Conservation (phyloP, 768 basidiomycete genomes). For the Collybiopsis luxurians region DNA sequence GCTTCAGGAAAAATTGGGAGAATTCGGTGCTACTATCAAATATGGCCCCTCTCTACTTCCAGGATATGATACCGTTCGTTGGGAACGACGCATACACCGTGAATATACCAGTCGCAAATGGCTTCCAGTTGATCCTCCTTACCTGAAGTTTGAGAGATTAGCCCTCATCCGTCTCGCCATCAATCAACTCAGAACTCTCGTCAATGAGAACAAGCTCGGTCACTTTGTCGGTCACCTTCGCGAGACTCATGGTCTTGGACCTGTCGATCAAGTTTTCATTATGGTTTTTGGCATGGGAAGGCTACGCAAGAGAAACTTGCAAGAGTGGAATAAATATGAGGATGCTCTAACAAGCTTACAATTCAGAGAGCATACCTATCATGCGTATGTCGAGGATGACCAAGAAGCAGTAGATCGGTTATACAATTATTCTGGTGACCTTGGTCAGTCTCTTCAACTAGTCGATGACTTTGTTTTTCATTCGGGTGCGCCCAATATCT, state of each 20-base stretch:
- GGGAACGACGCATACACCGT: not conserved
- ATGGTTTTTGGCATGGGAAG: not conserved
- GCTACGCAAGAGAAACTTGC: not conserved
- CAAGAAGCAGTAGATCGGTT: not conserved
- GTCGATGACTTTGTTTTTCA: not conserved
- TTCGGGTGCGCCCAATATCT: not conserved
- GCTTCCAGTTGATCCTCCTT: not conserved
- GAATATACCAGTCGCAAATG: not conserved
- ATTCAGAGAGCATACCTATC: not conserved
- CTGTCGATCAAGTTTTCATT: not conserved
- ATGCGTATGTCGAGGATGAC: not conserved
- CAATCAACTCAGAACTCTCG: not conserved
- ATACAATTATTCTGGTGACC: constrained; percentile 1
- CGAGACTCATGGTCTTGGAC: not conserved
- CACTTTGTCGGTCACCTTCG: not conserved
- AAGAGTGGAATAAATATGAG: not conserved
- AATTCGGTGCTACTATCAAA: not conserved
- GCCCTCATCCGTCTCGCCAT: not conserved
- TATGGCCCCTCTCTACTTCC: not conserved
- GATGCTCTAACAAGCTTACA: not conserved
- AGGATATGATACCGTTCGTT: not conserved
- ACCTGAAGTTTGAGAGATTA: not conserved
- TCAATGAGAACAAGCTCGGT: not conserved
- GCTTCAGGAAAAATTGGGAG: not conserved
- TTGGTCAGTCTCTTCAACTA: not conserved